Evolutionary conservation across 495 filamentous ascomycete genomes (phyloP).

Genomic region (Copromyces sp.): DNA sequence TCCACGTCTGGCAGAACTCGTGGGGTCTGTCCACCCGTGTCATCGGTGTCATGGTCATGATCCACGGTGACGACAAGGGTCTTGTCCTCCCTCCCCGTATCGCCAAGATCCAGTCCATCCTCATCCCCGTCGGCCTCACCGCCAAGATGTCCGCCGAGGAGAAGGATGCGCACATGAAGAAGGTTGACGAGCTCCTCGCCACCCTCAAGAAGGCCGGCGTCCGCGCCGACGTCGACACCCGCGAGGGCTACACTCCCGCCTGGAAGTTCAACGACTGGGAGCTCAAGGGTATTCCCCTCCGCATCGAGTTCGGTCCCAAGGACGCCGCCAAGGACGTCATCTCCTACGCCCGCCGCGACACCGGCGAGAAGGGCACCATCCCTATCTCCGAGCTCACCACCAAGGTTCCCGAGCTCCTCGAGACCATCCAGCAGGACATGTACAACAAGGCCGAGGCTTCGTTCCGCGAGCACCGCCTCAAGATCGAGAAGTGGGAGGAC

Average conservation of each 20-base stretch:
- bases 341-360: constrained; percentile 76
- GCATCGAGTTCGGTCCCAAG: constrained; percentile 90
- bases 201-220: constrained; percentile 56
- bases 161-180: constrained; percentile 55
- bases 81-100: constrained; percentile 84
- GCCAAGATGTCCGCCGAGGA: constrained; percentile 74
- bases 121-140: constrained; percentile 91
- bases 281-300: constrained; percentile 83
- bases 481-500: constrained; percentile 78
- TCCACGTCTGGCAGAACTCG: constrained; percentile 94
- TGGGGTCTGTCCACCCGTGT: constrained; percentile 95
- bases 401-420: constrained; percentile 67
- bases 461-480: constrained; percentile 67
- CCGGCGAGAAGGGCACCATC: constrained; percentile 69
- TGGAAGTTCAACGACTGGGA: constrained; percentile 99
- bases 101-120: constrained; percentile 70
- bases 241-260: constrained; percentile 82
- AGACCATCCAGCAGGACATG: constrained; percentile 79
- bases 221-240: constrained; percentile 62
- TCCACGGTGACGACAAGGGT: constrained; percentile 89
- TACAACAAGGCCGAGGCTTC: constrained; percentile 70
- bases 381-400: constrained; percentile 58
- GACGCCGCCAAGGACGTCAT: constrained; percentile 77
- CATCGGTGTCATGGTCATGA: constrained; percentile 97
- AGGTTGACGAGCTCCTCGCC: constrained; percentile 55